Evolutionary conservation across 176 grass and related monocot genomes (phyloP), one percentile per base, ranked within the genome.

Genomic region (Oryza australiensis): DNA sequence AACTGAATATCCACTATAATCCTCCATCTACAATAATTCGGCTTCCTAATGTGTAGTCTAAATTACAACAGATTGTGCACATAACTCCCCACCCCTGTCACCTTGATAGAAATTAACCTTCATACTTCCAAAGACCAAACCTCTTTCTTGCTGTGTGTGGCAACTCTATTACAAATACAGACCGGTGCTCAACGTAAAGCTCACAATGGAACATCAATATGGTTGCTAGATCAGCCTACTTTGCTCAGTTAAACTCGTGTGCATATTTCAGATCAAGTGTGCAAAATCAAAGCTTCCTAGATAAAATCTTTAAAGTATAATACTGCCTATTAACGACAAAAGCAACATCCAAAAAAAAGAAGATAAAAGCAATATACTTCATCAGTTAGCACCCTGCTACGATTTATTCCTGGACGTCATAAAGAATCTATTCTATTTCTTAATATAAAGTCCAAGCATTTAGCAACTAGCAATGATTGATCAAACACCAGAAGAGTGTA

Each of bases 401-500:
- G 12, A 49, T 65, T 33, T 68, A 30, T 24, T 60, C 55, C 28
- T 41, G 71, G 0, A 29, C 23, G 28, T 57, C 32, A 5, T 26
- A 9, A 12, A 12, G 70, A 9, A 71, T 23, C 14, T 23, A 20
- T 23, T 34, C 22, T 30, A 14, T 62, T 35, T 76, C 29, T 53
- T 53, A 12, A 13, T 38, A 37, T 24, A 60, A 71, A 9, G 4
- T 32, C 16, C 66, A 81, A 41, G 16, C 32, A 55, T 37, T 30
- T 26, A 70, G 18, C 10, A 11, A 59, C 33, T 59, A 68, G 24
- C 7, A 26, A 51, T 81, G 16, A 40, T 42, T 38, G 9, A 59
- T 27, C 15, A 81, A 81, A 62, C 24, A 62, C 32, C 33, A 40
- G 20, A 82, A 72, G 72, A 81, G 49, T 6, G 51, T 41, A 18